phyloP scores from a whole-genome alignment of 2,329 filamentous ascomycete species.

The Blastomyces silverae region DNA sequence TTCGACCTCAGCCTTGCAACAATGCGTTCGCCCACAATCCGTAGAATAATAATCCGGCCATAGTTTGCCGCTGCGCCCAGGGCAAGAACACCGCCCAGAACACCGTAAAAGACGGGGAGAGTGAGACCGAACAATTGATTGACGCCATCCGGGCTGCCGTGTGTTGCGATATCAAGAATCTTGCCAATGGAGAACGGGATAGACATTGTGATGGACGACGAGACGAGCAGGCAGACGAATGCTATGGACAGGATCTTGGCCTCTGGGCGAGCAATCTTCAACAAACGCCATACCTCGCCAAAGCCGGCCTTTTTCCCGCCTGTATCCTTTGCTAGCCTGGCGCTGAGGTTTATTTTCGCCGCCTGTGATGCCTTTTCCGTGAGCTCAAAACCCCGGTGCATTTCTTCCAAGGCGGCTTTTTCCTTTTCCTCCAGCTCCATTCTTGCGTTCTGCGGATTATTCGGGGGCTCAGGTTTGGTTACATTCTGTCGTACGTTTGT shows the following conservation, averaged over 20 bases:
- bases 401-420: constrained; percentile 37
- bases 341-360: constrained; percentile 80
- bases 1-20: constrained; percentile 83
- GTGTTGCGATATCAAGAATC: constrained; percentile 85
- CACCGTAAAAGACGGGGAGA: constrained; percentile 80
- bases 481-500: constrained; percentile 17
- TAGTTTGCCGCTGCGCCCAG: constrained; percentile 88
- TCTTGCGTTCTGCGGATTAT: neutral
- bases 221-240: constrained; percentile 78
- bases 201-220: constrained; percentile 89
- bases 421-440: constrained; percentile 26
- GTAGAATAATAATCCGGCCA: constrained; percentile 81
- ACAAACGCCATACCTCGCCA: constrained; percentile 73
- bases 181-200: constrained; percentile 95
- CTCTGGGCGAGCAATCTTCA: constrained; percentile 86
- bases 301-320: constrained; percentile 52
- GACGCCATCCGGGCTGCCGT: constrained; percentile 57
- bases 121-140: constrained; percentile 72
- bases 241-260: constrained; percentile 68
- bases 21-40: constrained; percentile 91
- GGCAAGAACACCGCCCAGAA: constrained; percentile 67
- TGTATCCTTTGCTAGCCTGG: constrained; percentile 73
- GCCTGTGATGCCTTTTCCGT: constrained; percentile 82
- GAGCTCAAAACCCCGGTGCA: constrained; percentile 57
- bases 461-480: neutral